A percentile compares a stretch with the other conserved stretches of the same genome.
Evolutionary conservation across 2,329 filamentous ascomycete genomes (phyloP).

Genomic region (Trichoderma sp.): DNA sequence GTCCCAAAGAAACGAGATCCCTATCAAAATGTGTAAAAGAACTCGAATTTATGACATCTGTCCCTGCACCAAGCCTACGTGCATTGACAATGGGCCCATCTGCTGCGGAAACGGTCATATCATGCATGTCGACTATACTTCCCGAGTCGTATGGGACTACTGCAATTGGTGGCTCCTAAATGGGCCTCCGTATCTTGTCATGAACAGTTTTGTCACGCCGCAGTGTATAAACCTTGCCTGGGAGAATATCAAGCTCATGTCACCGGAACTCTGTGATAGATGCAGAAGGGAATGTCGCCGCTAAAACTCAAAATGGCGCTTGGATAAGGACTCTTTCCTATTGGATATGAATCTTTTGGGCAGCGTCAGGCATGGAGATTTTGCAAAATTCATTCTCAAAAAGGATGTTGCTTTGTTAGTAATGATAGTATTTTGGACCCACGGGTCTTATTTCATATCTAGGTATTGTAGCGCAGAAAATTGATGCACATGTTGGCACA

Average conservation of each 20-base stretch:
- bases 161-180: conserved; percentile 37
- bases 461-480: not conserved
- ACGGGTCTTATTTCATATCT: not conserved
- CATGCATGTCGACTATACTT: conserved; percentile 31
- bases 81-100: conserved; percentile 31
- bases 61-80: conserved; percentile 34
- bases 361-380: not conserved
- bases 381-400: not conserved
- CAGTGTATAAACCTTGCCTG: conserved; percentile 34
- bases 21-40: conserved; percentile 36
- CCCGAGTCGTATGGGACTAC: conserved; percentile 35
- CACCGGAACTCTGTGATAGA: conserved; percentile 27
- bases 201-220: conserved; percentile 37
- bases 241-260: conserved; percentile 30
- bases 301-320: not conserved
- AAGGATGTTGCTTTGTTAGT: not conserved
- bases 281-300: conserved; percentile 32
- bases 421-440: not conserved
- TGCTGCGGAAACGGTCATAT: conserved; percentile 35
- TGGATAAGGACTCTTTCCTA: not conserved
- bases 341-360: not conserved
- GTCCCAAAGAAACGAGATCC: not conserved
- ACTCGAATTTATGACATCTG: conserved; percentile 35
- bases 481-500: not conserved
- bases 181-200: conserved; percentile 36